These are phyloP conservation scores for Fusarium tanahbumbuense DNA, from an alignment of 2,329 filamentous ascomycete species.

Conservation along the genomic window DNA sequence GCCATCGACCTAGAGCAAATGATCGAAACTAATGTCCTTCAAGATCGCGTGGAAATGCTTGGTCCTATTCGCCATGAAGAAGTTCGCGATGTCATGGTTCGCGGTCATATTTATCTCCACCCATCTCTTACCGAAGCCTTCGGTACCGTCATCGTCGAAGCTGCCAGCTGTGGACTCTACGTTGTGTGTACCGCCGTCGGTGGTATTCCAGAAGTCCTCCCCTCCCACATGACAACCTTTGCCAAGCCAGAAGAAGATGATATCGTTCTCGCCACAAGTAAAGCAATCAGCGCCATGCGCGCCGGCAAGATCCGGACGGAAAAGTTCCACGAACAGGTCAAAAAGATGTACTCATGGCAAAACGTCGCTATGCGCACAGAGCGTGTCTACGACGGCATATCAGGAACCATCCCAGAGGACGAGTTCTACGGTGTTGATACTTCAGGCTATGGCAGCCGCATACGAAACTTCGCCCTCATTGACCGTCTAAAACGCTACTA, in stretches of 20 bases:
- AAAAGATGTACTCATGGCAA: slow-evolving; percentile 98
- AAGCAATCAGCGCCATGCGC: slow-evolving; percentile 86
- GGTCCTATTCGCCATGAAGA: slow-evolving; percentile 95
- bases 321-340: slow-evolving; percentile 95
- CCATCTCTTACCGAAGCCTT: slow-evolving; percentile 97
- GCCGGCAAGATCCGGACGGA: slow-evolving; percentile 91
- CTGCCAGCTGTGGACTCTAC: slow-evolving; percentile 93
- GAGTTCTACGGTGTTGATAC: slow-evolving; percentile 89
- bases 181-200: slow-evolving; percentile 97
- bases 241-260: slow-evolving; percentile 97
- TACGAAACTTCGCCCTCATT: slow-evolving; percentile 91
- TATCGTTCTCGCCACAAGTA: slow-evolving; percentile 87
- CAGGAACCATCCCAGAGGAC: slow-evolving; percentile 83
- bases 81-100: slow-evolving; percentile 96
- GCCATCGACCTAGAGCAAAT: slow-evolving; percentile 98
- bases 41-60: slow-evolving; percentile 92
- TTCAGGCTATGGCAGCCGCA: slow-evolving; percentile 74
- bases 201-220: slow-evolving; percentile 95
- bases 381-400: slow-evolving; percentile 93
- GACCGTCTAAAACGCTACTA: slow-evolving; percentile 97
- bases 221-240: slow-evolving; percentile 96
- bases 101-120: slow-evolving; percentile 95
- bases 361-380: slow-evolving; percentile 95
- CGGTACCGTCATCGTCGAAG: slow-evolving; percentile 97
- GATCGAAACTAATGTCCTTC: slow-evolving; percentile 93